These are phyloP conservation scores for Athelia psychrophila DNA, from an alignment of 1,284 basidiomycete species.

Conservation along the genomic window DNA sequence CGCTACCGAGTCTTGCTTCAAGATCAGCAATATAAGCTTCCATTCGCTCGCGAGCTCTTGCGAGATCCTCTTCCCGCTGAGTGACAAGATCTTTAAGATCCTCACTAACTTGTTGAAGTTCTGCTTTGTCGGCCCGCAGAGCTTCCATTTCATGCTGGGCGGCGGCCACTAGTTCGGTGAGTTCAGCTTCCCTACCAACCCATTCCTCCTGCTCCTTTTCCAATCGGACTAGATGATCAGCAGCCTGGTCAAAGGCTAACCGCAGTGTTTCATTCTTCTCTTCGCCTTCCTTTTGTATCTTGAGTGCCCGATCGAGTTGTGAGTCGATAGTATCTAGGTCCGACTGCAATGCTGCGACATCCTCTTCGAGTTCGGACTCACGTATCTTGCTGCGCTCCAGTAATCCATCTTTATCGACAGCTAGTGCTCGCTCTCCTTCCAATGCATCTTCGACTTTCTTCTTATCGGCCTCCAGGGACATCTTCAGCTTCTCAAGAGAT, in stretches of 20 bases:
- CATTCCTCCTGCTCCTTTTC: slow-evolving; percentile 77
- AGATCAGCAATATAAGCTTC: slow-evolving; percentile 68
- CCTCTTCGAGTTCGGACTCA: slow-evolving; percentile 84
- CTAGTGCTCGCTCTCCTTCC: slow-evolving; percentile 78
- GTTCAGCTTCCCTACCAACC: slow-evolving; percentile 56
- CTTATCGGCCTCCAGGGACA: slow-evolving; percentile 81
- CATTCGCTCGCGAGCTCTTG: slow-evolving; percentile 75
- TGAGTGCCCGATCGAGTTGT: slow-evolving; percentile 81
- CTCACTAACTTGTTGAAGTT: slow-evolving; percentile 63
- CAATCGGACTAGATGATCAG: slow-evolving; percentile 78
- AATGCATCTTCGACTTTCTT: slow-evolving; percentile 79
- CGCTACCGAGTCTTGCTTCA: slow-evolving; percentile 68
- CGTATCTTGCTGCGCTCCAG: slow-evolving; percentile 84
- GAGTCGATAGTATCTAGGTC: slow-evolving; percentile 86
- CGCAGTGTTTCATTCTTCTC: slow-evolving; percentile 74
- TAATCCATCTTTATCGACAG: slow-evolving; percentile 83
- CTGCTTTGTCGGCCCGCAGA: slow-evolving; percentile 53
- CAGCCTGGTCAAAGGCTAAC: slow-evolving; percentile 77
- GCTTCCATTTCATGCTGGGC: slow-evolving; percentile 64
- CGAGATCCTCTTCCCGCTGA: slow-evolving; percentile 81
- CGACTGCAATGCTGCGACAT: slow-evolving; percentile 74
- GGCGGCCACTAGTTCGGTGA: slow-evolving; percentile 49
- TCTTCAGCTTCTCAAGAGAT: slow-evolving; percentile 75
- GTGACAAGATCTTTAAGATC: slow-evolving; percentile 71
- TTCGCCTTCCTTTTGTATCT: slow-evolving; percentile 74